phyloP scores from a whole-genome alignment of 2,329 filamentous ascomycete genomes.

The Magnaporthiopsis poae region DNA sequence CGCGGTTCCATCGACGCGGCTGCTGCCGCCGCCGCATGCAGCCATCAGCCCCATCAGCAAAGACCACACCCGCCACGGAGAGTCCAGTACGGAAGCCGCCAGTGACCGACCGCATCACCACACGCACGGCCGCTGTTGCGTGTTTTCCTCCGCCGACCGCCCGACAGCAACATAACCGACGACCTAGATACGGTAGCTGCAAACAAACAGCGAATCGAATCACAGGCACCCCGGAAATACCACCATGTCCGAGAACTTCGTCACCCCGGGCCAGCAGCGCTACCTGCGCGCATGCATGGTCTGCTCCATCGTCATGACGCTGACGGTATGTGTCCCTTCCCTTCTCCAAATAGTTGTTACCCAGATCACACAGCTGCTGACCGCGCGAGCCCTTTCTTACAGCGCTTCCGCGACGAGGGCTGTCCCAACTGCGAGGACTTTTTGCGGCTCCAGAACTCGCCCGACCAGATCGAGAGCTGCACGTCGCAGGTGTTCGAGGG shows the following conservation, averaged over 20 bases:
- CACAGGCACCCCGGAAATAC: neutral
- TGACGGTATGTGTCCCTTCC: constrained; percentile 43
- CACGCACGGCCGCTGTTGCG: neutral
- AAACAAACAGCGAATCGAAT: neutral
- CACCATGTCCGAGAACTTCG: constrained; percentile 49
- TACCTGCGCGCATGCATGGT: constrained; percentile 96
- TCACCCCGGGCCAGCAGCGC: constrained; percentile 66
- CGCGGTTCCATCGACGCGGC: neutral
- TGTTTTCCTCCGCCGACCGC: neutral
- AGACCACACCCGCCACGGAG: neutral
- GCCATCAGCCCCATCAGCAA: neutral
- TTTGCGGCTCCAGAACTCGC: constrained; percentile 68
- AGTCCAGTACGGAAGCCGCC: too few relatives aligned
- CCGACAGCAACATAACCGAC: neutral
- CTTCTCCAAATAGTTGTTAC: neutral
- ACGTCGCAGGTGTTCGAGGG: constrained; percentile 95
- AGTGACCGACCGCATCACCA: too few relatives aligned
- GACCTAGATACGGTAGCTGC: too few relatives aligned
- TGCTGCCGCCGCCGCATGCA: neutral
- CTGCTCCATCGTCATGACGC: constrained; percentile 85
- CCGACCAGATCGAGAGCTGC: constrained; percentile 79
- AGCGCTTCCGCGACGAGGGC: constrained; percentile 78
- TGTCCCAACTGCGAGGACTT: constrained; percentile 96
- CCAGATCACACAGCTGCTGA: neutral
- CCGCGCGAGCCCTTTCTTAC: constrained; percentile 1